Conservation (phyloP, 371 early-diverging fungal genomes). For the Entomophthora muscae region DNA sequence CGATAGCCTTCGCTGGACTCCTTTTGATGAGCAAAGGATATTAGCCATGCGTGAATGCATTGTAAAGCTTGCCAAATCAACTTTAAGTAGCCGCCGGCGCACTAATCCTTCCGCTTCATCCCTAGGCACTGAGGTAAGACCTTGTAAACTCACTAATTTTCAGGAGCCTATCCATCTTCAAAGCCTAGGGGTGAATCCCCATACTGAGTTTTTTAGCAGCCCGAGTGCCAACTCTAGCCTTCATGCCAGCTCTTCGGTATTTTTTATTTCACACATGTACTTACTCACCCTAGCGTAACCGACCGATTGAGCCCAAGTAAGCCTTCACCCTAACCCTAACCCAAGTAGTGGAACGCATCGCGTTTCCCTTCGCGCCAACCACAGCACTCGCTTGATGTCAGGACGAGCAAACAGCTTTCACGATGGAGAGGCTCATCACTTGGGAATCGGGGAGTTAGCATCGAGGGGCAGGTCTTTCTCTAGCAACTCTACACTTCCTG, state of each 20-base stretch:
- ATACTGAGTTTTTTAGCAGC: constrained; percentile 41
- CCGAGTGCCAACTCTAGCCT: not conserved
- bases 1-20: not conserved
- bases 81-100: constrained; percentile 12
- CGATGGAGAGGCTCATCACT: not conserved
- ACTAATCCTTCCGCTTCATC: constrained; percentile 15
- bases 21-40: not conserved
- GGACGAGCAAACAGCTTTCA: not conserved
- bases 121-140: constrained; percentile 4
- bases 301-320: not conserved
- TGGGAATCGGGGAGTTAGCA: not conserved
- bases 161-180: constrained; percentile 31
- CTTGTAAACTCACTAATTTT: constrained; percentile 1
- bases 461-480: not conserved
- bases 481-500: not conserved
- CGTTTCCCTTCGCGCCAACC: not conserved
- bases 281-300: not conserved
- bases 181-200: constrained; percentile 42
- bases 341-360: not conserved
- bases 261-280: not conserved
- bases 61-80: constrained; percentile 42
- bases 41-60: constrained; percentile 56
- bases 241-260: not conserved
- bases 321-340: not conserved
- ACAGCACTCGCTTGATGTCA: not conserved